Evolutionary conservation across 1,284 basidiomycete species (phyloP).

Genomic region (Ustilago curta): DNA sequence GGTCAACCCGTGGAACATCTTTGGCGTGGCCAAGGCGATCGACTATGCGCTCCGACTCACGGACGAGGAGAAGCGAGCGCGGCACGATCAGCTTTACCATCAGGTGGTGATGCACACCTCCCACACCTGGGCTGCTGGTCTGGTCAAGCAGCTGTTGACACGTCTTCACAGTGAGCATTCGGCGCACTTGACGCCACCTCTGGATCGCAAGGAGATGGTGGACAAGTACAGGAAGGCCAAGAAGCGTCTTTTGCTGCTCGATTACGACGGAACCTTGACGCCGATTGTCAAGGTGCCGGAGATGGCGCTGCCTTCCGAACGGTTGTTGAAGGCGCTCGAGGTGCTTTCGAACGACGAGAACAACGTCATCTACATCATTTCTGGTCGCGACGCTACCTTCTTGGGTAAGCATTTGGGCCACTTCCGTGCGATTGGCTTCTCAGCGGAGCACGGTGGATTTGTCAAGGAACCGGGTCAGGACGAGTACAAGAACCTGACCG

Average conservation of each 20-base stretch:
- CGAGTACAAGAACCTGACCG: conserved; percentile 91
- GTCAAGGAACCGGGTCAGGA: conserved; percentile 77
- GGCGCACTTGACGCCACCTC: conserved; percentile 86
- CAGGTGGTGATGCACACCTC: conserved; percentile 93
- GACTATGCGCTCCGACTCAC: conserved; percentile 87
- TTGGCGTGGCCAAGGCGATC: conserved; percentile 95
- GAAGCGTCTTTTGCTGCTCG: conserved; percentile 91
- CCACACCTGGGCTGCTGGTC: conserved; percentile 92
- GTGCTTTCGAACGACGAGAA: conserved; percentile 81
- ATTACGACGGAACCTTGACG: conserved; percentile 96
- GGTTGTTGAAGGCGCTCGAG: conserved; percentile 81
- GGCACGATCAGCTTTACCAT: conserved; percentile 79
- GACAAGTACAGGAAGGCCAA: conserved; percentile 78
- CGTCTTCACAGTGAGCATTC: conserved; percentile 84
- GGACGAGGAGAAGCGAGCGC: conserved; percentile 78
- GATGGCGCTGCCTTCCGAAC: conserved; percentile 83
- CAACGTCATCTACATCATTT: conserved; percentile 97
- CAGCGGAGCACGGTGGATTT: conserved; percentile 96
- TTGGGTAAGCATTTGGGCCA: conserved; percentile 91
- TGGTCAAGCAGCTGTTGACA: conserved; percentile 87
- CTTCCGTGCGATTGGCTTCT: conserved; percentile 85
- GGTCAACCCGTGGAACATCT: conserved; percentile 79
- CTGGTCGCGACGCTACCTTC: conserved; percentile 93
- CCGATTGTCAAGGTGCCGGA: conserved; percentile 95
- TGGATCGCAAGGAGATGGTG: conserved; percentile 78